Percentiles rank a stretch among this genome's conserved stretches.
These are phyloP conservation scores for Pseudocercospora cruenta DNA, from an alignment of 2,329 filamentous ascomycete species.

Conservation along the genomic window DNA sequence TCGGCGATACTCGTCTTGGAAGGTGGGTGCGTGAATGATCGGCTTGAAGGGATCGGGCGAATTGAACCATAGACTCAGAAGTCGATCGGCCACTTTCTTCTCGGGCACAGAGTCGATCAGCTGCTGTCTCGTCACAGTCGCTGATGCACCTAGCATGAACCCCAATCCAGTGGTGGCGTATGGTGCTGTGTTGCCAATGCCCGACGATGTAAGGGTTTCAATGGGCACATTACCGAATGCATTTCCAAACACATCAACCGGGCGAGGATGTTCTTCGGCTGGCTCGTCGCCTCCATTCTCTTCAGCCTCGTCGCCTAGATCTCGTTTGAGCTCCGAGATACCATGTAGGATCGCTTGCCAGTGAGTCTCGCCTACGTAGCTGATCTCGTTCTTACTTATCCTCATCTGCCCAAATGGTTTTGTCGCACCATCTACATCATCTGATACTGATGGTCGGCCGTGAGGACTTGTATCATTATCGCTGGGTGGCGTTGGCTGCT, in stretches of 20 bases:
- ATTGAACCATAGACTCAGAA: conserved; percentile 42
- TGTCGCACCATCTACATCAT: conserved; percentile 58
- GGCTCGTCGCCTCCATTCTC: conserved; percentile 12
- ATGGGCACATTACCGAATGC: conserved; percentile 21
- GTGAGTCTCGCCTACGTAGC: conserved; percentile 81
- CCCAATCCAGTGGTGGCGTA: conserved; percentile 25
- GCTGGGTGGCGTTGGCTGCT: conserved; percentile 36
- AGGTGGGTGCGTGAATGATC: conserved; percentile 65
- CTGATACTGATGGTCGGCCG: conserved; percentile 9
- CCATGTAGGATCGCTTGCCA: conserved; percentile 80
- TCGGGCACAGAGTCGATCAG: conserved; percentile 39
- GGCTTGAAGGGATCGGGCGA: conserved; percentile 39
- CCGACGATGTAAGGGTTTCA: conserved; percentile 1
- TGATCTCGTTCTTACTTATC: conserved; percentile 72
- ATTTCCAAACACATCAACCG: conserved; percentile 10
- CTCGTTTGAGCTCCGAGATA: conserved; percentile 41
- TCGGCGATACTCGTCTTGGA: conserved; percentile 47
- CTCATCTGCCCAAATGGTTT: conserved; percentile 81
- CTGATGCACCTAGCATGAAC: conserved; percentile 33
- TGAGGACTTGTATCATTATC: conserved; percentile 30
- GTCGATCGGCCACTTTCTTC: conserved; percentile 37
- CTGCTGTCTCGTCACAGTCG: conserved; percentile 34
- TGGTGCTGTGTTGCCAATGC: background rate
- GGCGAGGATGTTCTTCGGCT: background rate
- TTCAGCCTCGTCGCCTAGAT: conserved; percentile 36